These are phyloP conservation scores for Bigelowiella natans DNA, from an alignment of 78 protist genomes.

Conservation along the genomic window DNA sequence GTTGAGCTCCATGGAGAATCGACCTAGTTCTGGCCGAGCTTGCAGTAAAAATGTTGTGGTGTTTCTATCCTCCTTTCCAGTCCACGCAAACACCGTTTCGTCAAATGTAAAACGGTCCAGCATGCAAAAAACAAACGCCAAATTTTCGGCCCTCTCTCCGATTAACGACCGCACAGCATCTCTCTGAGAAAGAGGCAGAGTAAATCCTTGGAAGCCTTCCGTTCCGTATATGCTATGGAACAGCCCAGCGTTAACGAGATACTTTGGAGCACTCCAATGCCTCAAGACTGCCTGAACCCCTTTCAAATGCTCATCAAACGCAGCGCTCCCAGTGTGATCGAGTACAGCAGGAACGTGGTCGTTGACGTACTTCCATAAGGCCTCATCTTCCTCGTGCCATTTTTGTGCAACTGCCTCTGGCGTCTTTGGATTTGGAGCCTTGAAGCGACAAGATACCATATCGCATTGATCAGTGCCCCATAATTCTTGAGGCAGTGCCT, in stretches of 20 bases:
- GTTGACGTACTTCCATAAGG: no score
- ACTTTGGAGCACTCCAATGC: background rate
- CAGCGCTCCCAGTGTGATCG: background rate
- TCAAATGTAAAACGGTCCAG: background rate
- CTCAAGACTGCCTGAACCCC: conserved; percentile 8
- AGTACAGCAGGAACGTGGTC: conserved; percentile 4
- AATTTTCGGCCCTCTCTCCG: background rate
- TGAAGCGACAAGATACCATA: no score
- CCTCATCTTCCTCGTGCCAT: no score
- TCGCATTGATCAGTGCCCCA: no score
- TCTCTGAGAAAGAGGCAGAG: background rate
- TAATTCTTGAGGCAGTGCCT: no score
- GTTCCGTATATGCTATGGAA: conserved; percentile 11
- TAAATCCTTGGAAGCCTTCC: conserved; percentile 16
- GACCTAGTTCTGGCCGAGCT: conserved; percentile 9
- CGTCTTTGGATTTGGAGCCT: no score
- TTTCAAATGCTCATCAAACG: background rate
- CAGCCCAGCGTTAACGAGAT: background rate
- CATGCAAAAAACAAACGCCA: conserved; percentile 6
- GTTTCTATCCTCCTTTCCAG: background rate
- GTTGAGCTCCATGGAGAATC: background rate
- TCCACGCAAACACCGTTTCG: background rate
- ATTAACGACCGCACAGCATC: background rate
- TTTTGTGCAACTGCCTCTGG: no score
- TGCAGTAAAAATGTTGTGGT: background rate